Conservation (phyloP, 1,139 yeast genomes). For the Citeromyces siamensis region DNA sequence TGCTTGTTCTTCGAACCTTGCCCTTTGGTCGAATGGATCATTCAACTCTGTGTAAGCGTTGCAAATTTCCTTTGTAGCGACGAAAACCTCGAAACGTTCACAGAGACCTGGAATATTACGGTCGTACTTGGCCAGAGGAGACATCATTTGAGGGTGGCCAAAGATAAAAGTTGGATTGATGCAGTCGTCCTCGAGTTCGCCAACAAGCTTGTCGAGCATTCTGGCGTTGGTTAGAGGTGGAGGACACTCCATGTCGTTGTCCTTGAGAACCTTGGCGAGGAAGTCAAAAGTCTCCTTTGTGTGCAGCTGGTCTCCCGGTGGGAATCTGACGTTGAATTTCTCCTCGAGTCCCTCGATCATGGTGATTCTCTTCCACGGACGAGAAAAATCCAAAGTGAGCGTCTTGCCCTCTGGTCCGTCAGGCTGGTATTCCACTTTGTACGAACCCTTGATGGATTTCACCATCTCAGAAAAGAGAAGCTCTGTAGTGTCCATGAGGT, state of each 20-base stretch:
- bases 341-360: slow-evolving; percentile 96
- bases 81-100: slow-evolving; percentile 97
- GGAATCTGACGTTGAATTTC: slow-evolving; percentile 78
- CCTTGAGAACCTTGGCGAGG: slow-evolving; percentile 67
- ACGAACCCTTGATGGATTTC: slow-evolving; percentile 84
- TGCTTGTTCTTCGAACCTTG: slow-evolving; percentile 97
- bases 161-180: slow-evolving; percentile 96
- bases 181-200: slow-evolving; percentile 86
- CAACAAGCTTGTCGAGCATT: slow-evolving; percentile 96
- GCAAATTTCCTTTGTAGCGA: slow-evolving; percentile 96
- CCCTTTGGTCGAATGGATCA: slow-evolving; percentile 97
- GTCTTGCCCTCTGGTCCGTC: slow-evolving; percentile 78
- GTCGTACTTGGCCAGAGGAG: slow-evolving; percentile 95
- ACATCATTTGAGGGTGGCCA: slow-evolving; percentile 99
- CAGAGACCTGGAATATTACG: slow-evolving; percentile 88
- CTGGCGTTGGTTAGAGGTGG: slow-evolving; percentile 98
- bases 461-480: slow-evolving; percentile 94
- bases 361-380: slow-evolving; percentile 98
- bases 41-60: slow-evolving; percentile 98
- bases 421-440: slow-evolving; percentile 81
- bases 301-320: slow-evolving; percentile 90
- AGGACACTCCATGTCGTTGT: slow-evolving; percentile 79
- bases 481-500: slow-evolving; percentile 96
- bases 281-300: slow-evolving; percentile 89
- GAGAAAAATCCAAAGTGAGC: slow-evolving; percentile 70